Conservation (phyloP, 371 early-diverging fungal genomes). For the Mucor circinelloides region DNA sequence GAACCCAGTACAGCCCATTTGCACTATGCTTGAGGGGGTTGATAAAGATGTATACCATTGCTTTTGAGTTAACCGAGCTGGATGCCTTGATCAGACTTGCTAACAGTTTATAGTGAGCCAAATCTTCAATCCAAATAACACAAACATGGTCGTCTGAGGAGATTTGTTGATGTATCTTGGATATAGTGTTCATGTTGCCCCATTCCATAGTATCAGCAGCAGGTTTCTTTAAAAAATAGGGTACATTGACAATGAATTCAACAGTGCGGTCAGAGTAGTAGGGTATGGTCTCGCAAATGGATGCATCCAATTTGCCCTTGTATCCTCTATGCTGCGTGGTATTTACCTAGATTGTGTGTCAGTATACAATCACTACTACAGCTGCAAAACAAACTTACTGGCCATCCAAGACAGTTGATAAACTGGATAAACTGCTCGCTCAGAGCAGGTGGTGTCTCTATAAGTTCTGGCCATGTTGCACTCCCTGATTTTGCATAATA, state of each 20-base stretch:
- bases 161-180: constrained; percentile 41
- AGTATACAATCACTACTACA: neutral
- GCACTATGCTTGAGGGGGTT: constrained; percentile 53
- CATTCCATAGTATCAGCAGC: constrained; percentile 17
- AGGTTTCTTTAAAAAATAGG: constrained; percentile 54
- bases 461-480: constrained; percentile 53
- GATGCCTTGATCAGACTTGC: constrained; percentile 38
- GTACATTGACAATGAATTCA: constrained; percentile 77
- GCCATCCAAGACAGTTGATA: constrained; percentile 72
- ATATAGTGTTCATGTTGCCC: constrained; percentile 14
- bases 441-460: constrained; percentile 51
- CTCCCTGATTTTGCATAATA: constrained; percentile 64
- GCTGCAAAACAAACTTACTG: constrained; percentile 43
- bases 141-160: constrained; percentile 61
- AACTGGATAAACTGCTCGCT: constrained; percentile 71
- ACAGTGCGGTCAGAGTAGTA: constrained; percentile 73
- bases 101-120: constrained; percentile 32
- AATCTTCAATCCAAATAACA: constrained; percentile 71
- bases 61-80: constrained; percentile 25
- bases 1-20: constrained; percentile 60
- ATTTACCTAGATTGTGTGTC: constrained; percentile 35
- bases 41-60: constrained; percentile 62
- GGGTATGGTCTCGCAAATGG: constrained; percentile 61
- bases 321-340: constrained; percentile 65
- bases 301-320: constrained; percentile 59